These are phyloP conservation scores for Colletotrichum paranaense DNA, from an alignment of 2,329 filamentous ascomycete genomes.

Conservation along the genomic window DNA sequence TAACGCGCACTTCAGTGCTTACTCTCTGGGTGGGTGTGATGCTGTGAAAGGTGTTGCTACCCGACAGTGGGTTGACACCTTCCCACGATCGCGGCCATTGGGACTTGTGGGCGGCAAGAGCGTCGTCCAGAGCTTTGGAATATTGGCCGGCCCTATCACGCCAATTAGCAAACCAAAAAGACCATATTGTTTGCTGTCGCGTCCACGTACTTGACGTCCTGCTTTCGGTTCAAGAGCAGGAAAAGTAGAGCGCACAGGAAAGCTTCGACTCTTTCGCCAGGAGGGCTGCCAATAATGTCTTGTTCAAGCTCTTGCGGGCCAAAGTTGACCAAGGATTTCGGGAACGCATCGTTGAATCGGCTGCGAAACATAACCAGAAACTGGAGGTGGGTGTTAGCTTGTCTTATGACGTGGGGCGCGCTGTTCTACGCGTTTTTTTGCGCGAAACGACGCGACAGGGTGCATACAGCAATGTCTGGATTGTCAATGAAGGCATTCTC, in stretches of 20 bases:
- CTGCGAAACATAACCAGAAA: conserved; percentile 99
- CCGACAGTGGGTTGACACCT: conserved; percentile 83
- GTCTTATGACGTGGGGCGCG: conserved; percentile 51
- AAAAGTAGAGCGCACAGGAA: conserved; percentile 90
- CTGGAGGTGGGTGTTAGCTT: conserved; percentile 61
- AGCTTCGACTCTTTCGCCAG: conserved; percentile 86
- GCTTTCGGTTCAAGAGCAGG: conserved; percentile 94
- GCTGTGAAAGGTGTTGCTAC: conserved; percentile 81
- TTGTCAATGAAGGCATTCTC: conserved; percentile 93
- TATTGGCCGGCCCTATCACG: conserved; percentile 85
- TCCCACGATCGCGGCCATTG: conserved; percentile 93
- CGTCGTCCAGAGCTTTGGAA: conserved; percentile 92
- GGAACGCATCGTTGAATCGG: conserved; percentile 90
- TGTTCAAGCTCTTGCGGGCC: conserved; percentile 95
- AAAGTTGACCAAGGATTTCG: conserved; percentile 87
- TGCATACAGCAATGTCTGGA: conserved; percentile 88
- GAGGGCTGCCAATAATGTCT: conserved; percentile 81
- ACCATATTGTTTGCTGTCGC: not conserved
- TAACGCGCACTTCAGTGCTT: conserved; percentile 44
- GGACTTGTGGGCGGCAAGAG: conserved; percentile 82
- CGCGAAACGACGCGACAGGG: conserved; percentile 51
- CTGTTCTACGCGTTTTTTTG: conserved; percentile 63
- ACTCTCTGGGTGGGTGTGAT: conserved; percentile 88
- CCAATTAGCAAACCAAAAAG: conserved; percentile 9
- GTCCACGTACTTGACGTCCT: conserved; percentile 90